phyloP scores from a whole-genome alignment of 768 basidiomycete genomes.

The Botryobasidium botryosum region DNA sequence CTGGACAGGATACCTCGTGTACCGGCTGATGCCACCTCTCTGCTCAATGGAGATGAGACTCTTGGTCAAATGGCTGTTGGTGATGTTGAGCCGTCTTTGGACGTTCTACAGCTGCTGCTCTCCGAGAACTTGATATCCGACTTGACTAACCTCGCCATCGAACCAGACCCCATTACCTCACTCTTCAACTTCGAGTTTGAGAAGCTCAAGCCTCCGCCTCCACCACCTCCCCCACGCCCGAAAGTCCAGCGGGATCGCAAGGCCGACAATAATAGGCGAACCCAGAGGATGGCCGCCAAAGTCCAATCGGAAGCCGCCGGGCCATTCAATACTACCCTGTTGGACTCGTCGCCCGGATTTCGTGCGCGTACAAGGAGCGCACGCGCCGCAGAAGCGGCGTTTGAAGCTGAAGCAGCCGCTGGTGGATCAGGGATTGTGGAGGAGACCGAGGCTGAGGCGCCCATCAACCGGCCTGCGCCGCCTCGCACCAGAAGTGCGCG shows the following conservation, averaged over 20 bases:
- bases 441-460: too few species aligned
- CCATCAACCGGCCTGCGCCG: neutral
- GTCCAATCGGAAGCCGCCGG: too few species aligned
- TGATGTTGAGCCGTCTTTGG: slow-evolving; percentile 56
- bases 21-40: neutral
- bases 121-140: slow-evolving; percentile 36
- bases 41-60: too few species aligned
- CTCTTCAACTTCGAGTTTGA: slow-evolving; percentile 55
- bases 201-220: slow-evolving; percentile 40
- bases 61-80: slow-evolving; percentile 35
- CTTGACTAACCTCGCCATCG: slow-evolving; percentile 36
- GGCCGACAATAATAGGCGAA: too few species aligned
- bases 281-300: too few species aligned
- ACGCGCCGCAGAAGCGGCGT: too few species aligned
- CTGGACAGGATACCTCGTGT: slow-evolving; percentile 12
- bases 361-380: too few species aligned
- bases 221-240: slow-evolving; percentile 26
- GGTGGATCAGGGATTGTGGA: too few species aligned
- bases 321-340: too few species aligned
- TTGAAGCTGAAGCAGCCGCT: too few species aligned
- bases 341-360: too few species aligned
- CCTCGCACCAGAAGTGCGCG: slow-evolving; percentile 31
- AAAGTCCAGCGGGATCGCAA: too few species aligned
- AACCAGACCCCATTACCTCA: slow-evolving; percentile 41
- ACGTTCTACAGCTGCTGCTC: slow-evolving; percentile 37